Percentiles rank a stretch among this genome's conserved stretches.
Evolutionary conservation across 345 rosid species (phyloP).

Genomic region (Pugionium cornutum): DNA sequence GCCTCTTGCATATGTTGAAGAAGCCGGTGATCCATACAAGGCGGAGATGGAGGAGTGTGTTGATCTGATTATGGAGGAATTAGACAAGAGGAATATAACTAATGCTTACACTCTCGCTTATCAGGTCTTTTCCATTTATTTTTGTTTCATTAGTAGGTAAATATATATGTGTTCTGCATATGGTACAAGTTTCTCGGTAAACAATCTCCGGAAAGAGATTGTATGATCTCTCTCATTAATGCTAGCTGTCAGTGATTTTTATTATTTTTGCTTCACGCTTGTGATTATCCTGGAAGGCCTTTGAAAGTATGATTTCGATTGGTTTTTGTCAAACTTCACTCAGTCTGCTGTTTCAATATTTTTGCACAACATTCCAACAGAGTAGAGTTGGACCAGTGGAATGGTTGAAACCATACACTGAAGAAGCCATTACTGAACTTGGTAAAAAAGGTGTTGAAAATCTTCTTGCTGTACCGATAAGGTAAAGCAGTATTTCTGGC

Average conservation of each 20-base stretch:
- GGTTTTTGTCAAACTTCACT: background rate
- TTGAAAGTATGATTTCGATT: background rate
- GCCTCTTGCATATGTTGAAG: conserved; percentile 98
- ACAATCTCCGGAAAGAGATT: background rate
- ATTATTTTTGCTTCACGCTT: no score
- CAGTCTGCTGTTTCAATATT: background rate
- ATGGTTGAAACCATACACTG: conserved; percentile 99
- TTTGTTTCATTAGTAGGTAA: background rate
- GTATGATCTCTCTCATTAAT: background rate
- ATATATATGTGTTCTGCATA: background rate
- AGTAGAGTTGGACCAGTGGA: conserved; percentile 99
- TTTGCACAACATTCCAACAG: conserved; percentile 49
- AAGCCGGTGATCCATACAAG: conserved; percentile 99
- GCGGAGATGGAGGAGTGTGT: conserved; percentile 99
- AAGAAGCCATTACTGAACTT: conserved; percentile 87
- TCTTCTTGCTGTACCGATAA: conserved; percentile 92
- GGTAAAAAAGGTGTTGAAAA: conserved; percentile 81
- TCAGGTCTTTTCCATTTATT: conserved; percentile 57
- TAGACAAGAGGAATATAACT: conserved; percentile 75
- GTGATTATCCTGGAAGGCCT: no score
- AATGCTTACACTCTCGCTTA: conserved; percentile 90
- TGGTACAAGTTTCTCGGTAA: background rate
- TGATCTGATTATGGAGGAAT: conserved; percentile 91
- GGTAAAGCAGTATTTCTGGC: conserved; percentile 43
- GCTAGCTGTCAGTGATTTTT: background rate